These are phyloP conservation scores for Debaryomyces psychrophilus DNA, from an alignment of 1,139 yeast species.

Conservation along the genomic window DNA sequence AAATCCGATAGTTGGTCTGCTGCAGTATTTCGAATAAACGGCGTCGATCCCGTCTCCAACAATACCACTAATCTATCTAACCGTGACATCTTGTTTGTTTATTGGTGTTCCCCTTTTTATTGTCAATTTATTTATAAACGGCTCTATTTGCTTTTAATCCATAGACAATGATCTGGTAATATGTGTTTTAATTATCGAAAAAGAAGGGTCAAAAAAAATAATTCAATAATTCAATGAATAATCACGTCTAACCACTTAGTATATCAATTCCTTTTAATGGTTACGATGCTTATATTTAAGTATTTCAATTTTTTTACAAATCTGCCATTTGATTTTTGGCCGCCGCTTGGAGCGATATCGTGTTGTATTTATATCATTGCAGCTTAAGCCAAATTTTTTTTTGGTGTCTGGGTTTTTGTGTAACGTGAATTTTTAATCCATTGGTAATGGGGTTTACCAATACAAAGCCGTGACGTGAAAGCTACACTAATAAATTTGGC, in stretches of 20 bases:
- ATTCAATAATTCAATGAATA: not conserved
- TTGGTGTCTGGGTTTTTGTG: constrained; percentile 7
- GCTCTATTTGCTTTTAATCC: constrained; percentile 1
- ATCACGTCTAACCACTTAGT: not conserved
- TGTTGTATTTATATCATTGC: constrained; percentile 11
- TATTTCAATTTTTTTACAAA: constrained; percentile 2
- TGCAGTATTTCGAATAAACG: constrained; percentile 91
- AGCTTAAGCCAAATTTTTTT: constrained; percentile 9
- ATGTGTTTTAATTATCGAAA: constrained; percentile 3
- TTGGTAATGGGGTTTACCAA: not conserved
- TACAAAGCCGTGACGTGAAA: not conserved
- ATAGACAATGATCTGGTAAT: constrained; percentile 6
- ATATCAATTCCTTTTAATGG: constrained; percentile 3
- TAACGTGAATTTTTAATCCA: not conserved
- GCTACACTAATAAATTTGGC: not conserved
- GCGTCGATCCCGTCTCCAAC: constrained; percentile 93
- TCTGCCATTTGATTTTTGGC: constrained; percentile 3
- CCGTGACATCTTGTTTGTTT: constrained; percentile 39
- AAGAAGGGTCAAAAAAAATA: constrained; percentile 6
- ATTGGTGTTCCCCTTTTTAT: constrained; percentile 4
- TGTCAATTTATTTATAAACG: not conserved
- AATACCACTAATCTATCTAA: constrained; percentile 76
- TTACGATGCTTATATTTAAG: not conserved
- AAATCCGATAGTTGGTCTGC: constrained; percentile 96
- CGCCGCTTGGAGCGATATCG: constrained; percentile 9